A percentile compares a stretch with the other conserved stretches of the same genome.
These are phyloP conservation scores for Candida chauliodis DNA, from an alignment of 805 yeast species.

Conservation along the genomic window DNA sequence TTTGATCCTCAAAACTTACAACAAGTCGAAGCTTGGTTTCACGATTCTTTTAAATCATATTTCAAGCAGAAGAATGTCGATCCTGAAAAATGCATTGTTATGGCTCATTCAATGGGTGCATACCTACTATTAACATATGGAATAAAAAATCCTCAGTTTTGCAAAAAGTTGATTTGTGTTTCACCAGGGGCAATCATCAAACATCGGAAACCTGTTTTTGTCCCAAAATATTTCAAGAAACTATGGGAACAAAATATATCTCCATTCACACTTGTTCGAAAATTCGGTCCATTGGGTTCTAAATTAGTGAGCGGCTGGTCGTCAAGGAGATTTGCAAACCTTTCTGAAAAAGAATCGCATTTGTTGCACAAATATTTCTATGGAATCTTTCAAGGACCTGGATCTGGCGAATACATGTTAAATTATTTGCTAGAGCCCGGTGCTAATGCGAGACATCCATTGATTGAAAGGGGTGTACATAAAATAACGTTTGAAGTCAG, in stretches of 20 bases:
- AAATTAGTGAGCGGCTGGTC: constrained; percentile 88
- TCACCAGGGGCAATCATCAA: constrained; percentile 86
- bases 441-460: constrained; percentile 79
- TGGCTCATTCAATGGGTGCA: constrained; percentile 94
- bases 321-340: constrained; percentile 67
- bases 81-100: constrained; percentile 47
- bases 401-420: constrained; percentile 91
- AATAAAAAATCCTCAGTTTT: constrained; percentile 52
- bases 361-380: constrained; percentile 77
- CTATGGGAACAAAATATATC: constrained; percentile 86
- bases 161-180: constrained; percentile 68
- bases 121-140: constrained; percentile 72
- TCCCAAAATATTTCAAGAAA: constrained; percentile 75
- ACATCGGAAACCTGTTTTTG: constrained; percentile 37
- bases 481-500: constrained; percentile 55
- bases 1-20: constrained; percentile 47
- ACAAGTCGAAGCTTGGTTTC: constrained; percentile 60
- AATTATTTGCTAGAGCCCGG: constrained; percentile 86
- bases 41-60: constrained; percentile 66
- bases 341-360: constrained; percentile 42
- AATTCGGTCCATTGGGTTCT: constrained; percentile 80
- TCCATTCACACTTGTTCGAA: constrained; percentile 78
- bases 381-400: constrained; percentile 77
- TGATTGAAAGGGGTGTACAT: constrained; percentile 48
- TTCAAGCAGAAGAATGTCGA: constrained; percentile 40